These are phyloP conservation scores for Aspergillus ochraceoroseus DNA, from an alignment of 2,329 filamentous ascomycete genomes.

Conservation along the genomic window DNA sequence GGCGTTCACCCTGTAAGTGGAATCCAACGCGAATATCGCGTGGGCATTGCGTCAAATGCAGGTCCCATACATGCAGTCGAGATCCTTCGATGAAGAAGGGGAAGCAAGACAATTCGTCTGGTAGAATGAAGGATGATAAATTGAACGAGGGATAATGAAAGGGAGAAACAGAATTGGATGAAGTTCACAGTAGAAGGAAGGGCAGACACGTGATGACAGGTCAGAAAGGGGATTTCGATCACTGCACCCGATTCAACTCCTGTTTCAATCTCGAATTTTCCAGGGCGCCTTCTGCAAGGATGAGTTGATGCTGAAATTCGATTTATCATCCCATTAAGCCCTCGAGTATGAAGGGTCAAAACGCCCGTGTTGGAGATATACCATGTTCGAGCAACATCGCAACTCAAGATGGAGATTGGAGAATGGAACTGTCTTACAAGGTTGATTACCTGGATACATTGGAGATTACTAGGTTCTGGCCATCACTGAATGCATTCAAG, in stretches of 20 bases:
- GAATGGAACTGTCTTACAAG: not conserved
- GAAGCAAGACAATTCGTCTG: conserved; percentile 1
- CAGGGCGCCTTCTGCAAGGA: conserved; percentile 3
- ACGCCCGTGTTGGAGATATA: not conserved
- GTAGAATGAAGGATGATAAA: conserved; percentile 11
- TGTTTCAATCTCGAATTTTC: conserved; percentile 1
- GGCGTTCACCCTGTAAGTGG: not conserved
- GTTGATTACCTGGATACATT: too few relatives aligned
- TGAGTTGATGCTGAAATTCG: not conserved
- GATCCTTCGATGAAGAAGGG: not conserved
- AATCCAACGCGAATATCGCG: conserved; percentile 3
- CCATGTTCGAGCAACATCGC: not conserved
- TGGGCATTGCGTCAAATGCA: conserved; percentile 8
- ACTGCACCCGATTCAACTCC: not conserved
- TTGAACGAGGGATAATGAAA: conserved; percentile 4
- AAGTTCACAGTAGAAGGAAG: not conserved
- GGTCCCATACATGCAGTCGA: not conserved
- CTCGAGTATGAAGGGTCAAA: conserved; percentile 1
- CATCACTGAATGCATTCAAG: too few relatives aligned
- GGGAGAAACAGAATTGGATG: conserved; percentile 1
- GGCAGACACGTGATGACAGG: conserved; percentile 13
- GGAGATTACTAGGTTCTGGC: too few relatives aligned
- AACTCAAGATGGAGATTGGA: too few relatives aligned
- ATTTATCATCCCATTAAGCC: not conserved
- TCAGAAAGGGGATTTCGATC: not conserved